Evolutionary conservation across 768 basidiomycete genomes (phyloP).

Genomic region (Lactarius evosmus): DNA sequence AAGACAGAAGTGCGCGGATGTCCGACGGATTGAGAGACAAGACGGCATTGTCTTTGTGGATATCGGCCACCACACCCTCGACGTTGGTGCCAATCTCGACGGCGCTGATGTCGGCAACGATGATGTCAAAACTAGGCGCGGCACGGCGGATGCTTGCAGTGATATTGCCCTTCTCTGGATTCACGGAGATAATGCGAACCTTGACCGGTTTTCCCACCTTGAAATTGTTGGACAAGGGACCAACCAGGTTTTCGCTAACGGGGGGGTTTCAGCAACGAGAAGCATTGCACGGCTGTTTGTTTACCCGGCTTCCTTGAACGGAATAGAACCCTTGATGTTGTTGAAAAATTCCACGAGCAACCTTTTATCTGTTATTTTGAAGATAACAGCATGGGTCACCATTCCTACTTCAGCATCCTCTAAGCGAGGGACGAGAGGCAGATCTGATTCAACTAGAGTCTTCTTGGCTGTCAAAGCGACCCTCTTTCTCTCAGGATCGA

Average conservation of each 20-base stretch:
- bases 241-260: slow-evolving; percentile 60
- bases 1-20: slow-evolving; percentile 77
- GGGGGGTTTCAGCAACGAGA: slow-evolving; percentile 4
- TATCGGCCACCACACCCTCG: slow-evolving; percentile 65
- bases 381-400: slow-evolving; percentile 78
- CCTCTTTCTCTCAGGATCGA: slow-evolving; percentile 78
- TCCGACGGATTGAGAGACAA: slow-evolving; percentile 67
- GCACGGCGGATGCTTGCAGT: slow-evolving; percentile 87
- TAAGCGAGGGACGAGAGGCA: slow-evolving; percentile 62
- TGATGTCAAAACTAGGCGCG: slow-evolving; percentile 45
- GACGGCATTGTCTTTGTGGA: slow-evolving; percentile 83
- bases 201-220: slow-evolving; percentile 78
- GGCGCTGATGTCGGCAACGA: slow-evolving; percentile 60
- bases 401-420: slow-evolving; percentile 69
- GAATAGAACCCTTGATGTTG: slow-evolving; percentile 77
- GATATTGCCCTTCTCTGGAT: slow-evolving; percentile 59
- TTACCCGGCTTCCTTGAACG: slow-evolving; percentile 78
- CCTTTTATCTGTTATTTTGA: slow-evolving; percentile 75
- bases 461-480: slow-evolving; percentile 90
- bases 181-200: slow-evolving; percentile 70
- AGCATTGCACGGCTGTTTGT: slow-evolving; percentile 25
- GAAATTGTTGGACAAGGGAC: slow-evolving; percentile 61
- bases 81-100: slow-evolving; percentile 76
- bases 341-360: slow-evolving; percentile 90
- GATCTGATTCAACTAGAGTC: slow-evolving; percentile 74